Conservation (phyloP, 208 protist genomes). For the Leishmania gerbilli region DNA sequence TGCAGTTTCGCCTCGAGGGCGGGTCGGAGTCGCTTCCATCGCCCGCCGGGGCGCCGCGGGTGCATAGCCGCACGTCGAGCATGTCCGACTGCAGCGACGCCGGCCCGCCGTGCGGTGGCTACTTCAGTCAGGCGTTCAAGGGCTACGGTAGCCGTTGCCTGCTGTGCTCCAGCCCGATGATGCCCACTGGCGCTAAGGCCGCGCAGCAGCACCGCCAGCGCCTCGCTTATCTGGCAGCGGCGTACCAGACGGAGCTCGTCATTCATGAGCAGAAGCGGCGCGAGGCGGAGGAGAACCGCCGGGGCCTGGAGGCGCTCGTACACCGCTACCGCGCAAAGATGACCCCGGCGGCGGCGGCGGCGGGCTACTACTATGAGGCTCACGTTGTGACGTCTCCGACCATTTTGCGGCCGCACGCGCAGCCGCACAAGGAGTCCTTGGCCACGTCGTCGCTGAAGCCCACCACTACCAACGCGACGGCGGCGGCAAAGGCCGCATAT, state of each 20-base stretch:
- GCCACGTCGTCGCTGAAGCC: background rate
- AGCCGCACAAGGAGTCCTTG: background rate
- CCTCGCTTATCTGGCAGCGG: slow-evolving; percentile 26
- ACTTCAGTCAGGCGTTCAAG: background rate
- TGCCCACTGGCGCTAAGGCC: background rate
- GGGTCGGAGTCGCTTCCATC: background rate
- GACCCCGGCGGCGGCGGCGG: slow-evolving; percentile 27
- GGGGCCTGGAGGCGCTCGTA: slow-evolving; percentile 7
- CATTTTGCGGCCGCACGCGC: background rate
- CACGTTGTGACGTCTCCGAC: slow-evolving; percentile 3
- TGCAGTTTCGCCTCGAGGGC: background rate
- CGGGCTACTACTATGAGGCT: slow-evolving; percentile 21
- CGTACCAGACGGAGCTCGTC: slow-evolving; percentile 28
- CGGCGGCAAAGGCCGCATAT: background rate
- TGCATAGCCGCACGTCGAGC: slow-evolving; percentile 8
- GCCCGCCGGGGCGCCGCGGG: background rate
- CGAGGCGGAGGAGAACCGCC: slow-evolving; percentile 18
- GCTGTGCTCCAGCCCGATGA: background rate
- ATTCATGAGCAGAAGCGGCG: slow-evolving; percentile 35
- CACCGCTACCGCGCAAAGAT: slow-evolving; percentile 13
- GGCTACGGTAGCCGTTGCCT: background rate
- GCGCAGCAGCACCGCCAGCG: background rate
- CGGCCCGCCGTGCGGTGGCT: slow-evolving; percentile 5
- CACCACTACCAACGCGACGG: background rate
- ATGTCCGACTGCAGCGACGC: slow-evolving; percentile 9